Base-by-base conservation (phyloP, 2,329 filamentous ascomycete genomes). In the Alternaria angustiovoidea region DNA sequence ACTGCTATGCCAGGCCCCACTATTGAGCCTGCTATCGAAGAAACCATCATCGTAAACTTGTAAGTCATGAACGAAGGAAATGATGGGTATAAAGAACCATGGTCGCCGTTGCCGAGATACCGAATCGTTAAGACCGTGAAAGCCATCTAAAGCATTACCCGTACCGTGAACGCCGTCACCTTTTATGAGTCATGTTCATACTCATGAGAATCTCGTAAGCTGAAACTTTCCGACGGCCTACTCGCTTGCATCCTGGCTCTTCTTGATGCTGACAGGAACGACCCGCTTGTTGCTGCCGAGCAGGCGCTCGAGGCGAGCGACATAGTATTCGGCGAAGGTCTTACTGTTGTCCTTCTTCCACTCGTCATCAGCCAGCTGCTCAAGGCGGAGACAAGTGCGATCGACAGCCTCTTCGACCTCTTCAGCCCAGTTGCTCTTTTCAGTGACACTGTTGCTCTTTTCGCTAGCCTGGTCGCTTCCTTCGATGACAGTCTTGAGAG, bases 331-430 rank as follows among this genome's bases (percentile, higher is more conserved):
- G 44, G 67, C 63, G 6, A 68, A 46, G n/a, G 57, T 65, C 48
- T 61, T 68, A 54, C 58, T 65, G 2, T 63, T 44, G 24, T 74
- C 66, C 1, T 52, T 54, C 8, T 55, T 51, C 36, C 59, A 46
- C 54, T 77, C 74, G 38, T 78, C 75, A 7, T 62, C 28, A n/a
- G 73, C 74, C n/a, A 78, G 52, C 60, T 78, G 74, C 62, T 77
- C 74, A 4, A 78, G 65, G 20, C 64, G 63, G 57, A 65, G 32
- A 24, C 71, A 51, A 4, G 63, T 59, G 12, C 67, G 65, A 39
- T 75, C 72, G 24, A 75, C 51, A 7, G 51, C 34, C 2, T 72
- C 69, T 51, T 74, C 71, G 1, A 75, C 56, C n/a, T 76, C 73
- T 20, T 74, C 74, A 20, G 68, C 71, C 75, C 75, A 78, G 26